phyloP scores from a whole-genome alignment of 2,329 filamentous ascomycete species.

The Pseudogymnoascus sp. region DNA sequence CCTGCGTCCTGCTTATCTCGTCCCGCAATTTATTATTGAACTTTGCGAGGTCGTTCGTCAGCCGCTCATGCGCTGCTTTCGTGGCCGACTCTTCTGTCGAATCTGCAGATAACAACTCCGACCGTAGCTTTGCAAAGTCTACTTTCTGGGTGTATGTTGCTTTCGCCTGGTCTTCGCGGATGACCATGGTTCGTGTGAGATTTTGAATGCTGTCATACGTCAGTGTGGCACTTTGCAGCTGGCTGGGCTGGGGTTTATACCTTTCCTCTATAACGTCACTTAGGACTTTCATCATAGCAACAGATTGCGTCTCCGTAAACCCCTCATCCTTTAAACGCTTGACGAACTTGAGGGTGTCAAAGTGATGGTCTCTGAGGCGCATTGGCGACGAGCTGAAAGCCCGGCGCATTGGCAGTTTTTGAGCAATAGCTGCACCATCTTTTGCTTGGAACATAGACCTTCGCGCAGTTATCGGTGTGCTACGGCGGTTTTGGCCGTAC shows the following conservation, averaged over 20 bases:
- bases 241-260: slow-evolving; percentile 32
- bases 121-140: slow-evolving; percentile 94
- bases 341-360: slow-evolving; percentile 96
- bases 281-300: slow-evolving; percentile 97
- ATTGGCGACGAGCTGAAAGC: slow-evolving; percentile 62
- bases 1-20: slow-evolving; percentile 90
- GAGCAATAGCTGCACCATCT: neutral
- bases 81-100: slow-evolving; percentile 86
- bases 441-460: neutral
- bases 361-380: slow-evolving; percentile 75
- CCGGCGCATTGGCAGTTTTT: slow-evolving; percentile 20
- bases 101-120: slow-evolving; percentile 86
- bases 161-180: slow-evolving; percentile 85
- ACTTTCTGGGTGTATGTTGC: slow-evolving; percentile 83
- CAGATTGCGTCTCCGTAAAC: slow-evolving; percentile 90
- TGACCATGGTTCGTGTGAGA: slow-evolving; percentile 93
- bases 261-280: slow-evolving; percentile 97
- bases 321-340: slow-evolving; percentile 83
- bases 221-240: neutral
- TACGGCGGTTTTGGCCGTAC: neutral
- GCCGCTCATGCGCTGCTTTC: slow-evolving; percentile 78
- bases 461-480: neutral
- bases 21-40: slow-evolving; percentile 82
- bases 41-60: slow-evolving; percentile 93
- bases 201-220: slow-evolving; percentile 70